Percentiles rank a stretch among this genome's conserved stretches.
These are phyloP conservation scores for Rhizopus delemar DNA, from an alignment of 371 early-diverging fungal species.

Conservation along the genomic window DNA sequence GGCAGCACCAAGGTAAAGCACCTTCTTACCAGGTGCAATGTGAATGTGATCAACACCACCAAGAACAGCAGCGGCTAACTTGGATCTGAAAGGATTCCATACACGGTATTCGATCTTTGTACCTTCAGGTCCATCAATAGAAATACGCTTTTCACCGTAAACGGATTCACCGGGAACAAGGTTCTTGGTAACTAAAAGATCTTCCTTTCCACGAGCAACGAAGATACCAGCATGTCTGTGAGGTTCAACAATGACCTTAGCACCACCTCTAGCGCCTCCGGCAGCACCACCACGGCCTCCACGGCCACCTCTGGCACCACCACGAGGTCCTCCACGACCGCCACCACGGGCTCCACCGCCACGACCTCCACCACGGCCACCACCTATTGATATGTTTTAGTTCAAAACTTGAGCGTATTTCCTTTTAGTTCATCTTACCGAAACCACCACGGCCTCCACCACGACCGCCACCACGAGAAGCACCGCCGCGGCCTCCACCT, in stretches of 20 bases:
- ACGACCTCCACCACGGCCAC: conserved; percentile 38
- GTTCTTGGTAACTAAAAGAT: conserved; percentile 98
- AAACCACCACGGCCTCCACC: conserved; percentile 46
- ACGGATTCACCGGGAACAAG: conserved; percentile 98
- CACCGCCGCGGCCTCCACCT: conserved; percentile 30
- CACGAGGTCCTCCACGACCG: conserved; percentile 51
- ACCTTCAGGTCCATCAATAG: conserved; percentile 92
- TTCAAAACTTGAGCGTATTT: conserved; percentile 2
- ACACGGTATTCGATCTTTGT: conserved; percentile 99
- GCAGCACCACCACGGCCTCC: conserved; percentile 56
- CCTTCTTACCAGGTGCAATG: conserved; percentile 98
- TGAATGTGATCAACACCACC: conserved; percentile 98
- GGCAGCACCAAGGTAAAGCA: conserved; percentile 99
- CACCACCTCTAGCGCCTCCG: conserved; percentile 84
- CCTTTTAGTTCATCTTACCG: neutral
- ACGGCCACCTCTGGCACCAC: conserved; percentile 46
- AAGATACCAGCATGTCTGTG: conserved; percentile 97
- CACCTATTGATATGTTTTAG: conserved; percentile 11
- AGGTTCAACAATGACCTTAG: conserved; percentile 96
- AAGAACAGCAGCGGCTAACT: conserved; percentile 99
- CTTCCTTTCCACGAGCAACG: conserved; percentile 99
- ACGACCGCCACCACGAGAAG: conserved; percentile 46
- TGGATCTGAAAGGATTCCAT: conserved; percentile 99
- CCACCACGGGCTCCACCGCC: conserved; percentile 41
- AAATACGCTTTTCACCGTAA: conserved; percentile 99